These are phyloP conservation scores for Microdochium trichocladiopsis DNA, from an alignment of 2,329 filamentous ascomycete species.

Conservation along the genomic window DNA sequence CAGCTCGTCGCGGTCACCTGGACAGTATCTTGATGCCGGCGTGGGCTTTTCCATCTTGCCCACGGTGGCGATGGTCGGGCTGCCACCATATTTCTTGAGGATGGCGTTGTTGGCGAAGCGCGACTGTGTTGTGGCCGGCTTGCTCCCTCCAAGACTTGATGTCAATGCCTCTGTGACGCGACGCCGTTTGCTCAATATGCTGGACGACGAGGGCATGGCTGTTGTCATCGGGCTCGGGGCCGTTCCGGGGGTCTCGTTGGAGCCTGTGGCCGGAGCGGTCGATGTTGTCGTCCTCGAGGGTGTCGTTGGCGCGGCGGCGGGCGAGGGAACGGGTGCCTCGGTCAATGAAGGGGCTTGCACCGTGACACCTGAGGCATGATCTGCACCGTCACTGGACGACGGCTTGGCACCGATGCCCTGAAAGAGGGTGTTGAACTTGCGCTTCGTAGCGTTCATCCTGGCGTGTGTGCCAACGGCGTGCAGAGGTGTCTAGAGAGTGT, in stretches of 20 bases:
- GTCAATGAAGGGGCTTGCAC: too few species aligned
- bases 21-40: slow-evolving; percentile 65
- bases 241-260: slow-evolving; percentile 4
- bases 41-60: slow-evolving; percentile 11
- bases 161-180: slow-evolving; percentile 36
- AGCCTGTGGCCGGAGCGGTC: background rate
- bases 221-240: slow-evolving; percentile 8
- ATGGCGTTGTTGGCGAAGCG: slow-evolving; percentile 29
- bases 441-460: slow-evolving; percentile 69
- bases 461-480: background rate
- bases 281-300: slow-evolving; percentile 1
- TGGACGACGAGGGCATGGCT: slow-evolving; percentile 13
- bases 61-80: slow-evolving; percentile 12
- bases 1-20: slow-evolving; percentile 78
- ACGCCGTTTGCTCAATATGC: slow-evolving; percentile 45
- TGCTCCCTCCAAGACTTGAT: slow-evolving; percentile 26
- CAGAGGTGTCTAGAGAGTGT: background rate
- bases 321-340: background rate
- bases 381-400: slow-evolving; percentile 29
- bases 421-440: slow-evolving; percentile 72
- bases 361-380: slow-evolving; percentile 18
- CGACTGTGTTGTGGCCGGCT: slow-evolving; percentile 15
- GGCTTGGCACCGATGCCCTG: slow-evolving; percentile 53
- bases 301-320: background rate
- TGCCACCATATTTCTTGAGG: slow-evolving; percentile 29